phyloP scores from a whole-genome alignment of 2,329 filamentous ascomycete genomes.

The Phialophora expanda region DNA sequence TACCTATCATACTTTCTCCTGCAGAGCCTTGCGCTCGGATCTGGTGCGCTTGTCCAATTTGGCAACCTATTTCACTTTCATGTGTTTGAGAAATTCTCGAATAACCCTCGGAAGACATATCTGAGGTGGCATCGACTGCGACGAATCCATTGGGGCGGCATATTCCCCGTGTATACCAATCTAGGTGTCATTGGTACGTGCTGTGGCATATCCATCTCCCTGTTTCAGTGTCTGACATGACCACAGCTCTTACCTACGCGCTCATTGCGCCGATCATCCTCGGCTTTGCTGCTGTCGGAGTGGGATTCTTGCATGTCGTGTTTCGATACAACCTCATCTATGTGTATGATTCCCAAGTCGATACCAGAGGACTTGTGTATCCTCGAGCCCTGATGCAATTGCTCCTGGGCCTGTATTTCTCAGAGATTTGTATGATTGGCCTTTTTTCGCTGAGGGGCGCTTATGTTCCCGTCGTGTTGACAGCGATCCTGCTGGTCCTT shows the following conservation, averaged over 20 bases:
- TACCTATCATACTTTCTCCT: slow-evolving; percentile 97
- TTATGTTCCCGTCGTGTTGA: slow-evolving; percentile 70
- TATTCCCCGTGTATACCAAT: slow-evolving; percentile 79
- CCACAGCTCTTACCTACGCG: slow-evolving; percentile 77
- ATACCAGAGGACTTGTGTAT: slow-evolving; percentile 88
- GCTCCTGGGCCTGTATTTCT: slow-evolving; percentile 81
- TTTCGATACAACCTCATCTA: slow-evolving; percentile 92
- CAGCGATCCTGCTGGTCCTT: slow-evolving; percentile 76
- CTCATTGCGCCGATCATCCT: slow-evolving; percentile 85
- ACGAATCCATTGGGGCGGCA: slow-evolving; percentile 79
- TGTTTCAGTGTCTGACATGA: neutral
- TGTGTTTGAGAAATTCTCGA: slow-evolving; percentile 31
- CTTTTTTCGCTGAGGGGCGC: slow-evolving; percentile 65
- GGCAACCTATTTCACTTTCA: slow-evolving; percentile 60
- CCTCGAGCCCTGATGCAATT: slow-evolving; percentile 87
- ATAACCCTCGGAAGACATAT: slow-evolving; percentile 77
- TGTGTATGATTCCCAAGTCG: slow-evolving; percentile 78
- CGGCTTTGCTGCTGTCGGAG: slow-evolving; percentile 76
- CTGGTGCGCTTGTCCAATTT: slow-evolving; percentile 48
- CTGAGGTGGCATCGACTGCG: slow-evolving; percentile 73
- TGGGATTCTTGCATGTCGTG: slow-evolving; percentile 80
- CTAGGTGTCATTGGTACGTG: slow-evolving; percentile 70
- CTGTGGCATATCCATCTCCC: neutral
- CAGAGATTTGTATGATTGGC: slow-evolving; percentile 82
- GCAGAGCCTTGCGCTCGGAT: slow-evolving; percentile 72